phyloP scores from a whole-genome alignment of 345 rosid species.

The Clarkia xantiana region DNA sequence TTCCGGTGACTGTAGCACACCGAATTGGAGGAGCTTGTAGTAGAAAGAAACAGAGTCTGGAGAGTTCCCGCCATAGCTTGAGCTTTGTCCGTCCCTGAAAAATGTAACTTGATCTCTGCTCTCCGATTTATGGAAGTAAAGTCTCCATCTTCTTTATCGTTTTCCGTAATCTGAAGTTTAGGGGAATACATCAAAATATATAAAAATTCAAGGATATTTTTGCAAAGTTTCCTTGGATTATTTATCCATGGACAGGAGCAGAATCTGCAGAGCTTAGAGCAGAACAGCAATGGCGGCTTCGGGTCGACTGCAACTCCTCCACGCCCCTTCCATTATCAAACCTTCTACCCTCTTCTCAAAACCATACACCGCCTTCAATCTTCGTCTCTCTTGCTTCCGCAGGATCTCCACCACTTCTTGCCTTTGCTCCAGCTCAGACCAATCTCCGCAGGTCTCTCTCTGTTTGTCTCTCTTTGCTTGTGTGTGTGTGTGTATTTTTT shows the following conservation, averaged over 20 bases:
- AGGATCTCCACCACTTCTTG: constrained; percentile 19
- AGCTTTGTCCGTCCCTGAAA: background rate
- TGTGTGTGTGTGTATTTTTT: background rate
- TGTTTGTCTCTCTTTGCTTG: background rate
- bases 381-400: constrained; percentile 12
- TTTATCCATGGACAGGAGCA: too few relatives aligned
- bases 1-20: constrained; percentile 6
- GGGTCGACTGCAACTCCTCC: constrained; percentile 32
- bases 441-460: constrained; percentile 9
- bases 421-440: constrained; percentile 18
- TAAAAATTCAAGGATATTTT: background rate
- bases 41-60: constrained; percentile 19
- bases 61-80: constrained; percentile 33
- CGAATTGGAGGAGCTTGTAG: constrained; percentile 5
- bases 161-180: too few relatives aligned
- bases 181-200: too few relatives aligned
- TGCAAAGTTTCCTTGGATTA: background rate
- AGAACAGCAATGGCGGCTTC: constrained; percentile 25
- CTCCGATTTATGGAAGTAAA: too few relatives aligned
- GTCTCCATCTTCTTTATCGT: too few relatives aligned
- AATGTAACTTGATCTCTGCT: too few relatives aligned
- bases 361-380: constrained; percentile 4
- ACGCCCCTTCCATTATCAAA: constrained; percentile 17
- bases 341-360: constrained; percentile 14
- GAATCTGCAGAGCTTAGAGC: background rate